Evolutionary conservation across 768 basidiomycete species (phyloP).

Genomic region (Pleurotus salmoneostramineus): DNA sequence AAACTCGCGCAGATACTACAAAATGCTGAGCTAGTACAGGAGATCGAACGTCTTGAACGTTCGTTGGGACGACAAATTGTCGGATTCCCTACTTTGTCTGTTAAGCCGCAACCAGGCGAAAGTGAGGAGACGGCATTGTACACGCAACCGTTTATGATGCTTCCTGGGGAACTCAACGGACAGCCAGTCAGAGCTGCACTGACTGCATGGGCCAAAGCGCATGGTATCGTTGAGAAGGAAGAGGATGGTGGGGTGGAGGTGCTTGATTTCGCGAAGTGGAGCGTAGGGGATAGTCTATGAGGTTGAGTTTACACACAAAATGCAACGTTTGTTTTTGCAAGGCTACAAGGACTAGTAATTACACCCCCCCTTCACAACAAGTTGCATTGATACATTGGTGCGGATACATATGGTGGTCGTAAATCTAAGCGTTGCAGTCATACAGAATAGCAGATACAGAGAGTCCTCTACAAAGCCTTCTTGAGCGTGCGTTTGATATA

Average conservation of each 20-base stretch:
- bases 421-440: neutral
- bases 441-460: neutral
- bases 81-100: conserved; percentile 67
- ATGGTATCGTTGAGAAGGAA: conserved; percentile 34
- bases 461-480: neutral
- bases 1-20: conserved; percentile 38
- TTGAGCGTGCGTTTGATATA: conserved; percentile 29
- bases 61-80: conserved; percentile 82
- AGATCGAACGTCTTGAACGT: conserved; percentile 63
- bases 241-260: conserved; percentile 38
- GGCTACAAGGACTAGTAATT: neutral
- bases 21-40: conserved; percentile 46
- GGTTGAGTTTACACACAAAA: neutral
- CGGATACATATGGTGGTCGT: conserved; percentile 1
- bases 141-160: conserved; percentile 71
- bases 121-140: conserved; percentile 56
- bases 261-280: conserved; percentile 61
- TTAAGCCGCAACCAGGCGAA: conserved; percentile 29
- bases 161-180: conserved; percentile 51
- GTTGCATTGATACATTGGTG: conserved; percentile 2
- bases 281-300: conserved; percentile 41
- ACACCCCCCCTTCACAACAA: neutral
- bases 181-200: conserved; percentile 42
- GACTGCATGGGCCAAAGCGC: conserved; percentile 48
- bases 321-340: neutral